These are phyloP conservation scores for Xerocomus potaroensis DNA, from an alignment of 768 basidiomycete genomes.

Conservation along the genomic window DNA sequence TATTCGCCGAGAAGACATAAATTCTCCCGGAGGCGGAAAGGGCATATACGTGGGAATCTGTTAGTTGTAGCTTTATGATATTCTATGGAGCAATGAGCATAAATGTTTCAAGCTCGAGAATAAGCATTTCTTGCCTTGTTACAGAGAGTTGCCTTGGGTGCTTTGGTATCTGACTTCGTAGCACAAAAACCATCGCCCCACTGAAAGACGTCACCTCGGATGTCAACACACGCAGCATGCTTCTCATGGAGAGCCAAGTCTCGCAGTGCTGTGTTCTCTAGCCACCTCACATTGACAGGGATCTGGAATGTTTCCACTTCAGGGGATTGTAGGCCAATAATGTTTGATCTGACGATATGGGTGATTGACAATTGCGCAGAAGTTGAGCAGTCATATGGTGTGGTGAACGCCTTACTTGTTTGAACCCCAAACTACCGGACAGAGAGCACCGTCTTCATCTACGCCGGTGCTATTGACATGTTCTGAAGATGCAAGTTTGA, in stretches of 20 bases:
- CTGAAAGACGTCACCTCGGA: conserved; percentile 76
- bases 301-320: conserved; percentile 40
- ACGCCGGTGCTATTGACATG: conserved; percentile 22
- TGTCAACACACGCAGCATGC: conserved; percentile 75
- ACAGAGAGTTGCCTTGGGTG: conserved; percentile 52
- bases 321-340: conserved; percentile 40
- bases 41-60: conserved; percentile 63
- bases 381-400: not conserved
- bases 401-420: conserved; percentile 48
- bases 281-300: conserved; percentile 51
- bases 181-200: conserved; percentile 71
- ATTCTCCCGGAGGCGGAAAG: conserved; percentile 74
- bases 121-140: conserved; percentile 49
- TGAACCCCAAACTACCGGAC: conserved; percentile 68
- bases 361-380: conserved; percentile 1
- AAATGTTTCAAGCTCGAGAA: not conserved
- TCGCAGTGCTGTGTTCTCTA: conserved; percentile 66
- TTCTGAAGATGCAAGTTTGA: not conserved
- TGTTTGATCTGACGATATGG: conserved; percentile 37
- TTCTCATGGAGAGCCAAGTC: conserved; percentile 64
- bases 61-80: conserved; percentile 59
- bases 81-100: conserved; percentile 42
- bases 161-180: conserved; percentile 22
- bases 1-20: conserved; percentile 59
- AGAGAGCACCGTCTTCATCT: conserved; percentile 32